Evolutionary conservation across 1,139 yeast species (phyloP).

Genomic region (Taphrina flavorubra): DNA sequence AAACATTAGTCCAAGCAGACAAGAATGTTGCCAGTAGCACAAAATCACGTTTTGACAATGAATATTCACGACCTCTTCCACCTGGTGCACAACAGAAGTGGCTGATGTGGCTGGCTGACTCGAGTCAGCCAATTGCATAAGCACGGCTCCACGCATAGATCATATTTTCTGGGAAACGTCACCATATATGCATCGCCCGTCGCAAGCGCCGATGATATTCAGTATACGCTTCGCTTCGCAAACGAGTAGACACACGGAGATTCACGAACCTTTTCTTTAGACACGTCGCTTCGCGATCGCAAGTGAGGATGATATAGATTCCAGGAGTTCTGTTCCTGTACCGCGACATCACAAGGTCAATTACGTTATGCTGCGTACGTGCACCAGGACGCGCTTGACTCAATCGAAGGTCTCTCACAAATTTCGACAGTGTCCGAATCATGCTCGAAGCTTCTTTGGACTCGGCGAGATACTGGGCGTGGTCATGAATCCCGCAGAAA

Average conservation of each 20-base stretch:
- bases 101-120: neutral
- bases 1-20: neutral
- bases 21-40: no score
- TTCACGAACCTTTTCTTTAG: no score
- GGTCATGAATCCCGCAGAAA: slow-evolving; percentile 38
- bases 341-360: neutral
- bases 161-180: slow-evolving; percentile 3
- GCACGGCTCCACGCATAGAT: slow-evolving; percentile 11
- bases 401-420: neutral
- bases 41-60: neutral
- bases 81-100: neutral
- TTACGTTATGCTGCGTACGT: slow-evolving; percentile 3
- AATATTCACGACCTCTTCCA: neutral
- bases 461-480: slow-evolving; percentile 36
- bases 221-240: no score
- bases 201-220: no score
- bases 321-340: neutral
- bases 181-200: neutral
- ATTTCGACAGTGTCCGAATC: slow-evolving; percentile 13
- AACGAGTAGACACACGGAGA: no score
- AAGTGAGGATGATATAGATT: no score
- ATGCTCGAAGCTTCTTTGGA: slow-evolving; percentile 29
- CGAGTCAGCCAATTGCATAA: slow-evolving; percentile 2
- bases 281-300: no score
- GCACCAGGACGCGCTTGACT: neutral